Base-by-base conservation (phyloP, 108 stramenopile genomes). In the Skeletonema menzelii region DNA sequence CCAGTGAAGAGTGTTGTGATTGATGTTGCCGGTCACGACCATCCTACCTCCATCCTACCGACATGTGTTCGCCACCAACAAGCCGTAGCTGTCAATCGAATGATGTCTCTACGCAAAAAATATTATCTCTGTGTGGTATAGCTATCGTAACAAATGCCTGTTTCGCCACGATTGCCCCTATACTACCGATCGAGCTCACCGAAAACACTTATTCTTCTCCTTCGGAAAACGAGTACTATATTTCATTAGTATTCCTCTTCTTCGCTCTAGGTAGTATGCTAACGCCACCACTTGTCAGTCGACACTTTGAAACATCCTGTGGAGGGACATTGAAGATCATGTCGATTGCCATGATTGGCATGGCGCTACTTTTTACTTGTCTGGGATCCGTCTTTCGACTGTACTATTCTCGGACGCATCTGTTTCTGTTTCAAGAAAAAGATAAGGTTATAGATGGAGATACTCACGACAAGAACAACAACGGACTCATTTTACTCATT, bases 101-200 rank as follows among this genome's bases (percentile, higher is more conserved):
- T 19, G 6, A 47, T 47, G 17, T 19, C n/a, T 47, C 46, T 47
- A 7, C 46, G 0, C n/a, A 53, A 22, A 53, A 53, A 53, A 53
- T 63, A 22, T 57, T 66, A 0, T 64, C 73, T 53, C 80, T 82
- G 0, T 61, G 44, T 24, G 32, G 71, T 40, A 75, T 82, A 40
- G 69, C 80, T 40, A 60, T 68, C 40, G 30, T 82, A 3, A 44
- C 70, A 35, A 71, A 75, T 37, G 56, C 73, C 1, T 46, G 68
- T 53, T 75, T 67, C 53, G 42, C 80, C 19, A 71, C 73, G 27
- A 67, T 82, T 0, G 74, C 80, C 2, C 80, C 80, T 12, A 71
- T 82, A 12, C 27, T 82, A 7, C 80, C 80, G 3, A 70, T 82
- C 35, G 80, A 82, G 37, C 49, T 53, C 22, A 53, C 8, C 8